phyloP scores from a whole-genome alignment of 108 stramenopile genomes.

The Conticribra weissflogii region DNA sequence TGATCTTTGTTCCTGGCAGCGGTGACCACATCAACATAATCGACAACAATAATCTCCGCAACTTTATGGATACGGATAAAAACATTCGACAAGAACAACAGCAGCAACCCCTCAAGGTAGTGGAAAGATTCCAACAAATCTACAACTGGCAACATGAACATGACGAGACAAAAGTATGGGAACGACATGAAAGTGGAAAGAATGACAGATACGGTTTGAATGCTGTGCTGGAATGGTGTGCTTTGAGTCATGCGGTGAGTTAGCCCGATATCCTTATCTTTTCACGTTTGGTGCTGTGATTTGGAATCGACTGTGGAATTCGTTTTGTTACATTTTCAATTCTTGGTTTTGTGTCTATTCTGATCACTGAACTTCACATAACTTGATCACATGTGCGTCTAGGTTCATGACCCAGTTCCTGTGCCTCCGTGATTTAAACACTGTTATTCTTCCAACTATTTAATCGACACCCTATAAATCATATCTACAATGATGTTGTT shows the following conservation, averaged over 20 bases:
- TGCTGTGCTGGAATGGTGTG: constrained; percentile 44
- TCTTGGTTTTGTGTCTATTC: constrained; percentile 4
- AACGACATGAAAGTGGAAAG: not conserved
- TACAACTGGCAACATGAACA: constrained; percentile 49
- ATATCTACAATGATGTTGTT: too few species aligned
- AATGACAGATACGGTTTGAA: constrained; percentile 33
- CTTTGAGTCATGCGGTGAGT: constrained; percentile 32
- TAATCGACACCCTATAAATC: too few species aligned
- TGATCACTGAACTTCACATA: constrained; percentile 21
- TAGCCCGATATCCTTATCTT: too few species aligned
- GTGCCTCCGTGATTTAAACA: constrained; percentile 28
- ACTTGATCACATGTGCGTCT: not conserved
- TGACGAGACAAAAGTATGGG: constrained; percentile 21
- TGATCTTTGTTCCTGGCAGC: constrained; percentile 9
- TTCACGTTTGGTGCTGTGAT: too few species aligned
- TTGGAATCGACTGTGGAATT: not conserved
- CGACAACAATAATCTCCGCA: too few species aligned
- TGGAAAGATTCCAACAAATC: constrained; percentile 29
- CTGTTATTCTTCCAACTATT: too few species aligned
- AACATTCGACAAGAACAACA: constrained; percentile 8
- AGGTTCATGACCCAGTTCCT: constrained; percentile 26
- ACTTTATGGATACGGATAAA: too few species aligned
- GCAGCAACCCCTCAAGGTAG: constrained; percentile 18
- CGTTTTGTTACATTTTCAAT: not conserved
- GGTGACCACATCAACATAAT: too few species aligned